Evolutionary conservation across 2,329 filamentous ascomycete species (phyloP).

Genomic region (Rhinocladiella mackenziei): DNA sequence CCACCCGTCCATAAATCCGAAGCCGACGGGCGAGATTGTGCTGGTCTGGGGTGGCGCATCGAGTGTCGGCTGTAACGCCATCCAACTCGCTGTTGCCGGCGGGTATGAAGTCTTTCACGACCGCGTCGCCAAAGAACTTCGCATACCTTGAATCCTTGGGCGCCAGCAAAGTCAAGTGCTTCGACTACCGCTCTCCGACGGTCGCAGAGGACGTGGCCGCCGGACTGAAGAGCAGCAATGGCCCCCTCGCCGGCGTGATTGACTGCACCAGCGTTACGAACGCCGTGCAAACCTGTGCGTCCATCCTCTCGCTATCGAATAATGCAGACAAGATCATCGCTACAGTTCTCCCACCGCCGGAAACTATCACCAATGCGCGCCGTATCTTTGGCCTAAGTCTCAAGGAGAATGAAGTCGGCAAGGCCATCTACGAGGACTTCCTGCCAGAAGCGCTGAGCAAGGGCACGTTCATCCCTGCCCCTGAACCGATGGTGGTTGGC

Average conservation of each 20-base stretch:
- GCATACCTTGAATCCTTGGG: constrained; percentile 32
- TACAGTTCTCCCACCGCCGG: not conserved
- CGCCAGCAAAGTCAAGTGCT: constrained; percentile 37
- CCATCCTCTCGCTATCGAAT: not conserved
- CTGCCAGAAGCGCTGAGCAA: constrained; percentile 37
- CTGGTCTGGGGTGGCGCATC: constrained; percentile 43
- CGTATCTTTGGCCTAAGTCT: not conserved
- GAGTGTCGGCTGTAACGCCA: constrained; percentile 30
- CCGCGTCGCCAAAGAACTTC: constrained; percentile 33
- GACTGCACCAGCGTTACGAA: constrained; percentile 34
- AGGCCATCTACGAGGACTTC: constrained; percentile 38
- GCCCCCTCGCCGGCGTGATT: constrained; percentile 24
- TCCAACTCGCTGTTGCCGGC: constrained; percentile 40
- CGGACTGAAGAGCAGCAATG: constrained; percentile 28
- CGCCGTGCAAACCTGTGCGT: not conserved
- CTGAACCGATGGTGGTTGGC: constrained; percentile 40
- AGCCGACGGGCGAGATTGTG: constrained; percentile 7
- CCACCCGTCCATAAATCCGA: constrained; percentile 22
- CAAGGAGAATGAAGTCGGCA: constrained; percentile 10
- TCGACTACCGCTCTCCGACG: constrained; percentile 38
- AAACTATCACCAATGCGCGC: not conserved
- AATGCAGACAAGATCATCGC: not conserved
- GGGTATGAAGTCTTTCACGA: constrained; percentile 39
- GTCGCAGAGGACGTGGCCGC: constrained; percentile 33
- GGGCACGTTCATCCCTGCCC: constrained; percentile 38